phyloP scores from a whole-genome alignment of 345 rosid genomes.

The Lenwebbia sp. region DNA sequence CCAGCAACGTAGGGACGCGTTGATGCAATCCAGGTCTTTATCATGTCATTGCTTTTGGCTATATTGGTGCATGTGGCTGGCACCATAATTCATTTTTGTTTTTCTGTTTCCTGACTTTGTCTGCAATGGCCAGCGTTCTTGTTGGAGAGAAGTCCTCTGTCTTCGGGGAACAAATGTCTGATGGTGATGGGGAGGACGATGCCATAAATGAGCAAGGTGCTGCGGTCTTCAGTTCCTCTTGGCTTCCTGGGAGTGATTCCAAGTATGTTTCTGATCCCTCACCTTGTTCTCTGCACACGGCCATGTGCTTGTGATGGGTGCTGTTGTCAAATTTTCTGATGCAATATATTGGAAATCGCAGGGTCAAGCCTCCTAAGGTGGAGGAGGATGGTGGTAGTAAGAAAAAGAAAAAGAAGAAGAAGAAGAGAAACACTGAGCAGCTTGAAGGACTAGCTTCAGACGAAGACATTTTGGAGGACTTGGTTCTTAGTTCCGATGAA shows the following conservation, averaged over 20 bases:
- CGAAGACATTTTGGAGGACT: slow-evolving; percentile 85
- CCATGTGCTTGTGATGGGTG: not conserved
- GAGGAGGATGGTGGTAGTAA: slow-evolving; percentile 4
- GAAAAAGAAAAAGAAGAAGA: slow-evolving; percentile 40
- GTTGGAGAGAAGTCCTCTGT: slow-evolving; percentile 69
- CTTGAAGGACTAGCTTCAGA: slow-evolving; percentile 30
- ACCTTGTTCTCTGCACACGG: not conserved
- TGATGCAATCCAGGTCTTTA: slow-evolving; percentile 76
- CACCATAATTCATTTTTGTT: not conserved
- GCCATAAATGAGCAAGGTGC: slow-evolving; percentile 33
- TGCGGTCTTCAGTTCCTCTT: slow-evolving; percentile 61
- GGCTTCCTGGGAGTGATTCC: slow-evolving; percentile 69
- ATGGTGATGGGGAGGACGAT: slow-evolving; percentile 53
- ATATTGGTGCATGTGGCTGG: not conserved
- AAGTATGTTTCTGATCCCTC: slow-evolving; percentile 28
- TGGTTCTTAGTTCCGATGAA: slow-evolving; percentile 82
- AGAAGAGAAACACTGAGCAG: slow-evolving; percentile 15
- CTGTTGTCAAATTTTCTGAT: not conserved
- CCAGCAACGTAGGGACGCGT: slow-evolving; percentile 48
- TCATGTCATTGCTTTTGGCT: not conserved
- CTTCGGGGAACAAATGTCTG: slow-evolving; percentile 35
- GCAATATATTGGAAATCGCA: slow-evolving; percentile 10
- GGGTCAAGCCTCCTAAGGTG: slow-evolving; percentile 31
- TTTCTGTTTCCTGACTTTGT: not conserved
- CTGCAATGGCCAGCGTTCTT: slow-evolving; percentile 44